Evolutionary conservation across 495 filamentous ascomycete species (phyloP), one percentile per base, ranked within the genome.

Genomic region (Darksidea phi): DNA sequence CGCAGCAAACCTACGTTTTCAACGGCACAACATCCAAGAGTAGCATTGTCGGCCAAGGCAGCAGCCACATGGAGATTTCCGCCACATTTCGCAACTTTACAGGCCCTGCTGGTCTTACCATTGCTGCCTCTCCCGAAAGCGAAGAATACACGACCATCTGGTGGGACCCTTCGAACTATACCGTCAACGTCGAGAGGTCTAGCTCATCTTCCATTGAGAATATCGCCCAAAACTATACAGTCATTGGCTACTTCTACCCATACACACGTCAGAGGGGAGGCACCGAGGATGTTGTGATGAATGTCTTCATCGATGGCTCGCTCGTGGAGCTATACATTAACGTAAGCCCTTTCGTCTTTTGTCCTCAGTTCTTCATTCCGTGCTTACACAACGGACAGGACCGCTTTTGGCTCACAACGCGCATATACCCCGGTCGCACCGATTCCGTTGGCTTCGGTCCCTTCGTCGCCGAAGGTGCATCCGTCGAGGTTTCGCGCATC

Each of bases 271-370:
- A 41, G 4, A 51, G 38, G 24, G 37, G 32, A 12, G 57, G 49
- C 2, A 57, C 48, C 2, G 73, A 75, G 48, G 38, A 61, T 24
- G 63, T 75, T 34, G 61, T 38, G 3, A 70, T 73, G 69, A 54
- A 66, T 48, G 50, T 75, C 49, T 74, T 71, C 63, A 37, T 74
- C 12, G 72, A 75, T 48, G 72, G 73, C 20, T 72, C 69, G 1
- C 49, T 74, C 23, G 24, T 74, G 20, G 73, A 75, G 51, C 63
- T 75, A 13, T 70, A 70, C 48, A 62, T 72, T 38, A 75, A 75
- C 56, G 66, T 60, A 36, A 67, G 55, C 53, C 23, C 2, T 6
- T 32, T 32, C 28, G 28, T 10, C 28, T 32, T 4, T 32, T 6
- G n/a, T 43, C 18, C 38, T 53, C 37, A 32, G 13, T 51, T 17